Conservation (phyloP, 371 early-diverging fungal species). For the Haplosporangium sp. region DNA sequence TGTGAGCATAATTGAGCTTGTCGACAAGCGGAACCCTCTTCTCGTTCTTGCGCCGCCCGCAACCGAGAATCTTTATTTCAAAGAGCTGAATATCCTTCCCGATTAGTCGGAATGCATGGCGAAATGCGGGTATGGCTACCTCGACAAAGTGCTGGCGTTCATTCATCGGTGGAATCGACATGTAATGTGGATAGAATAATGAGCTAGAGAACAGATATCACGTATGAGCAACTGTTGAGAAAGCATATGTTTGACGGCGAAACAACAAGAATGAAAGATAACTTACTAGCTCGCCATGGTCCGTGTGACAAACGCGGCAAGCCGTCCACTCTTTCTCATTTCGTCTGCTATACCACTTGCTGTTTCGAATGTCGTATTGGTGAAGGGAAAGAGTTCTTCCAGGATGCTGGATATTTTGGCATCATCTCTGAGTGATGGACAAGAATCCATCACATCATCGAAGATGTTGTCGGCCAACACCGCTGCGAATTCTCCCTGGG, state of each 20-base stretch:
- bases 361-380: neutral
- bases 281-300: neutral
- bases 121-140: neutral
- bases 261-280: neutral
- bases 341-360: neutral
- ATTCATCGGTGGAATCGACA: neutral
- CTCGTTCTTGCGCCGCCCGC: neutral
- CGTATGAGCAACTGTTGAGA: too few species aligned
- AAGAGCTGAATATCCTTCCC: conserved; percentile 2
- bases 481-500: neutral
- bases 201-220: neutral
- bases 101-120: conserved; percentile 1
- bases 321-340: neutral
- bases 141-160: neutral
- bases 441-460: neutral
- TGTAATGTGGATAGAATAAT: neutral
- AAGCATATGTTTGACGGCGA: neutral
- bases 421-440: neutral
- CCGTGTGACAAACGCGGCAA: neutral
- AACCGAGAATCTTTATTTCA: neutral
- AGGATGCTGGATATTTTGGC: neutral
- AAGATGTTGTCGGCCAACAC: neutral
- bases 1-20: neutral
- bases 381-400: neutral
- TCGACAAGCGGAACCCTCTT: neutral